Evolutionary conservation across 805 yeast species (phyloP).

Genomic region (Wickerhamomyces alni): DNA sequence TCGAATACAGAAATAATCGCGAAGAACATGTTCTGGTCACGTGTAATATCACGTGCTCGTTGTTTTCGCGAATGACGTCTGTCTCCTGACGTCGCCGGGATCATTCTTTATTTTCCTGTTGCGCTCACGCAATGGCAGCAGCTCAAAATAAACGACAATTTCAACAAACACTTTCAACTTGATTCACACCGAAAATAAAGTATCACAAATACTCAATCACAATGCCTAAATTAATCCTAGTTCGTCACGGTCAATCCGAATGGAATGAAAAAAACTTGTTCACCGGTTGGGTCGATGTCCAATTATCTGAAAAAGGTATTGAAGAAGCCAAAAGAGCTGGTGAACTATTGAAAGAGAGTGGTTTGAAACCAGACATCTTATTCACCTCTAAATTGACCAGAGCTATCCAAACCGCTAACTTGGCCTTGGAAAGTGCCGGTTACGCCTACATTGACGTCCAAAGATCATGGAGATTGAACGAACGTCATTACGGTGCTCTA

Average conservation of each 20-base stretch:
- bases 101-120: not conserved
- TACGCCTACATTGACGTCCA: slow-evolving; percentile 85
- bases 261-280: slow-evolving; percentile 97
- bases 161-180: not conserved
- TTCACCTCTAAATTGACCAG: slow-evolving; percentile 89
- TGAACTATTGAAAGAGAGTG: slow-evolving; percentile 81
- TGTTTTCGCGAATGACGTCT: not conserved
- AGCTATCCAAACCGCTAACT: slow-evolving; percentile 96
- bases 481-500: slow-evolving; percentile 98
- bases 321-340: slow-evolving; percentile 94
- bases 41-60: too few relatives aligned
- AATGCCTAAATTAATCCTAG: slow-evolving; percentile 73
- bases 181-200: too few relatives aligned
- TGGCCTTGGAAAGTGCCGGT: slow-evolving; percentile 85
- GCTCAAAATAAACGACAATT: too few relatives aligned
- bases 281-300: slow-evolving; percentile 98
- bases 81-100: not conserved
- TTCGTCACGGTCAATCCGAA: slow-evolving; percentile 99
- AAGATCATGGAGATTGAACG: slow-evolving; percentile 97
- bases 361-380: slow-evolving; percentile 77
- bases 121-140: not conserved
- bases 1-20: too few relatives aligned
- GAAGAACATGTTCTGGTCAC: too few relatives aligned
- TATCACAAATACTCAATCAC: not conserved
- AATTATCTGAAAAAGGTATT: slow-evolving; percentile 75